Conservation (phyloP, 768 basidiomycete species). For the Gymnopilus dilepis region DNA sequence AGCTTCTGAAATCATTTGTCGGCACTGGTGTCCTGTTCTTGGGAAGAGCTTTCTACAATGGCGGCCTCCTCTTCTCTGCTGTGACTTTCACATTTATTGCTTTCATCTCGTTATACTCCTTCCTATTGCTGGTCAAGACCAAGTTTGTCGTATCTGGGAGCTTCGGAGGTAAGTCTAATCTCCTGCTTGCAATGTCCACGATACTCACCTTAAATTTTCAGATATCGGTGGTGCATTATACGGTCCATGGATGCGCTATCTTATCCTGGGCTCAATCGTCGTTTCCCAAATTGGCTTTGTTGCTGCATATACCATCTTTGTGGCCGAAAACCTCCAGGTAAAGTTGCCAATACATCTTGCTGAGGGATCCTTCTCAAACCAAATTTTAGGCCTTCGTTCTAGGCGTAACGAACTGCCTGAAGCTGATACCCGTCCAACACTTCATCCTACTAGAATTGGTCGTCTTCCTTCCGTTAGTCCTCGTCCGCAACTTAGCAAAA, state of each 20-base stretch:
- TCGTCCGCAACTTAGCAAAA: slow-evolving; percentile 94
- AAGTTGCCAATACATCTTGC: slow-evolving; percentile 7
- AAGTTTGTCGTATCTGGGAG: slow-evolving; percentile 90
- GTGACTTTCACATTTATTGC: slow-evolving; percentile 83
- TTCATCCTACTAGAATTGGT: slow-evolving; percentile 86
- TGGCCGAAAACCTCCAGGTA: slow-evolving; percentile 84
- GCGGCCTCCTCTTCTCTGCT: slow-evolving; percentile 89
- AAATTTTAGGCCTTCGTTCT: slow-evolving; percentile 75
- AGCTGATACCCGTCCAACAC: slow-evolving; percentile 68
- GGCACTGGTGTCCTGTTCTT: slow-evolving; percentile 96
- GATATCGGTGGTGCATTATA: slow-evolving; percentile 95
- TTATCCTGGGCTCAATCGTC: slow-evolving; percentile 86
- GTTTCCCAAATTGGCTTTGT: slow-evolving; percentile 92
- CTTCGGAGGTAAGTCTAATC: slow-evolving; percentile 75
- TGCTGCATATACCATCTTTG: slow-evolving; percentile 93
- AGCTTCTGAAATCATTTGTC: slow-evolving; percentile 93
- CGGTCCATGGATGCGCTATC: slow-evolving; percentile 90
- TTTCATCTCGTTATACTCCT: slow-evolving; percentile 87
- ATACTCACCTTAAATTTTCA: slow-evolving; percentile 31
- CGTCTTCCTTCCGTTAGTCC: slow-evolving; percentile 87
- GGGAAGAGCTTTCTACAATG: slow-evolving; percentile 96
- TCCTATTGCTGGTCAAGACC: slow-evolving; percentile 86
- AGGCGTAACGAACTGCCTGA: slow-evolving; percentile 78
- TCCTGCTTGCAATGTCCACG: not conserved
- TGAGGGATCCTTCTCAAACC: too few species aligned